Base-by-base conservation (phyloP, 2,329 filamentous ascomycete species). In the Penicillium rolfsii region DNA sequence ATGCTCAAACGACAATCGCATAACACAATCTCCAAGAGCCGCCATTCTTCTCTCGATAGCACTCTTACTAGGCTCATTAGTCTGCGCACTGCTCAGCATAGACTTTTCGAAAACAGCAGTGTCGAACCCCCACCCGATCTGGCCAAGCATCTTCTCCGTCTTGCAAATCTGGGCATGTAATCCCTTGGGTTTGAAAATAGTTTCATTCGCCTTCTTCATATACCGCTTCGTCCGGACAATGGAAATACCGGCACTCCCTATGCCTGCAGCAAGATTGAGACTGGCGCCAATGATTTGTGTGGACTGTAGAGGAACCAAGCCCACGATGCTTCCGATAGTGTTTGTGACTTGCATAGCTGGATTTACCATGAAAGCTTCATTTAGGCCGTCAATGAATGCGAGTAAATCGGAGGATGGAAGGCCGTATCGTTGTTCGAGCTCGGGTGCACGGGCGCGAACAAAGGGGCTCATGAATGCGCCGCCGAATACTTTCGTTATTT, bases 331-430 rank as follows among this genome's bases (percentile, higher is more conserved):
- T 3, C 57, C 60, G 6, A 40, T 26, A 6, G 40, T 24, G 22
- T 46, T 36, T 14, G 54, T 57, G 4, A 49, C 57, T 52, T 54
- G 53, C 6, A 62, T 28, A 1, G 52, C 52, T 12, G 76, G 72
- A 52, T 81, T 80, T 1, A 87, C 86, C 12, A 87, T 87, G 1
- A 83, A 86, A 36, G 82, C 80, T 4, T 87, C 83, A 54, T 79
- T 79, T 11, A 79, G 67, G 14, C 70, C 68, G 63, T 79, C 76
- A 60, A 78, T 69, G 57, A 76, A 77, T 12, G 68, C 59, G 5
- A 78, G 54, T 19, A 74, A 64, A 66, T 63, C 58, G 16, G 28
- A 28, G 3, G 52, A n/a, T 11, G 55, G 43, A 28, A 64, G 49
- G 3, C 41, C 52, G 26, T 40, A 57, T 33, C 56, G 36, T 38